Base-by-base conservation (phyloP, 2,329 filamentous ascomycete species). In the Neonectria magnoliae region DNA sequence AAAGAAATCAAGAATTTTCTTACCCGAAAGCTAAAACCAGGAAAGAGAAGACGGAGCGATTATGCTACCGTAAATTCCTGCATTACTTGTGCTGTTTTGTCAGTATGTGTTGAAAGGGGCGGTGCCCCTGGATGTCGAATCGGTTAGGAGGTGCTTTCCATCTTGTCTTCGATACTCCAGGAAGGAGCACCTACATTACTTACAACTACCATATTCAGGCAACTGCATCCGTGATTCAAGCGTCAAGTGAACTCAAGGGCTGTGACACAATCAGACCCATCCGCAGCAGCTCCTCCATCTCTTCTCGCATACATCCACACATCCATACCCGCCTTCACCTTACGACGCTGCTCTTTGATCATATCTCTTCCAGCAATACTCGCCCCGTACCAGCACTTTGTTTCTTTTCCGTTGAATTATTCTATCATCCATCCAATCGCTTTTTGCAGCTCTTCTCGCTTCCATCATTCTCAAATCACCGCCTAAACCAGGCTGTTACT, bases 291-390 rank as follows among this genome's bases (percentile, higher is more conserved):
- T 29, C 22, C 2, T 22, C 9, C 14, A 5, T 27, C 18, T 25
- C 45, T 58, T 58, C 31, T 18, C 47, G 52, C 16, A 27, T 59
- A 22, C 36, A n/a, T 54, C 20, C 36, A 18, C 22, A 36, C 45
- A 48, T 29, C 13, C 45, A n/a, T n/a, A 44, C 7, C 18, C 5
- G 16, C 33, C 18, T 27, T 27, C 50, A 10, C 14, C 7, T 14
- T 10, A 29, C 25, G 29, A 11, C 36, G 41, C 59, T 47, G 41
- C 38, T 68, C 52, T 44, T 62, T 60, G 33, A 16, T 18, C 52
- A 62, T 25, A 48, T 48, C 25, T 16, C 13, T 48, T 2, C 14
- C 7, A 16, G 22, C 22, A 25, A 47, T 18, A 25, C 18, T 41
- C 8, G 27, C n/a, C n/a, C 13, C 48, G 9, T 18, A 5, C 36